Conservation (phyloP, 805 yeast species). For the Pichia kluyveri region DNA sequence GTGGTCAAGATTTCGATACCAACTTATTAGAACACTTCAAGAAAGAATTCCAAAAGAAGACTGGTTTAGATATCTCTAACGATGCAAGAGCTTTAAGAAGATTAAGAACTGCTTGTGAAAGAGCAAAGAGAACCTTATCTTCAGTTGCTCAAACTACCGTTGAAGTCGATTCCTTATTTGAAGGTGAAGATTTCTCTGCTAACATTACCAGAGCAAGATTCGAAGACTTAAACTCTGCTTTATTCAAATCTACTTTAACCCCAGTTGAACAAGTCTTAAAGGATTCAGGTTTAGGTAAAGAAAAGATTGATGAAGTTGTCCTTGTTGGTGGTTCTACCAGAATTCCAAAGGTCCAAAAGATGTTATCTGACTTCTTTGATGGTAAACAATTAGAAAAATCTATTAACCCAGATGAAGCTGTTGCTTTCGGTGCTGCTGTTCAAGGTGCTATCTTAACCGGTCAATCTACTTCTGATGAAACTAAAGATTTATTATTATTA, state of each 20-base stretch:
- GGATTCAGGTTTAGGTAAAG: slow-evolving; percentile 81
- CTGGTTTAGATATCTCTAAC: slow-evolving; percentile 79
- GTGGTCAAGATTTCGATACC: slow-evolving; percentile 99
- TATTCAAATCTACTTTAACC: slow-evolving; percentile 87
- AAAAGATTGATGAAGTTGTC: slow-evolving; percentile 87
- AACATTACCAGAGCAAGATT: slow-evolving; percentile 96
- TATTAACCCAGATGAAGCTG: slow-evolving; percentile 99
- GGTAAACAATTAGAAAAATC: slow-evolving; percentile 96
- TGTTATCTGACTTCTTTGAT: slow-evolving; percentile 89
- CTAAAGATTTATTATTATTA: slow-evolving; percentile 89
- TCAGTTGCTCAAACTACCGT: slow-evolving; percentile 93
- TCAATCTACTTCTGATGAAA: slow-evolving; percentile 79
- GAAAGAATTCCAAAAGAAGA: slow-evolving; percentile 86
- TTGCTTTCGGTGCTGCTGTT: slow-evolving; percentile 99
- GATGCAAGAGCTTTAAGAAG: slow-evolving; percentile 97
- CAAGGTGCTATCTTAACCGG: slow-evolving; percentile 98
- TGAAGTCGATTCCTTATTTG: slow-evolving; percentile 91
- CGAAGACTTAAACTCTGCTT: slow-evolving; percentile 88
- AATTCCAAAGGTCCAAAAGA: slow-evolving; percentile 96
- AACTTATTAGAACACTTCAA: slow-evolving; percentile 89
- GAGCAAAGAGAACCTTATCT: slow-evolving; percentile 97
- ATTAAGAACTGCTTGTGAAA: slow-evolving; percentile 97
- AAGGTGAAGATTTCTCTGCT: slow-evolving; percentile 92
- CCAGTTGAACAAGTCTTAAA: slow-evolving; percentile 94
- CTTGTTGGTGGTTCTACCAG: slow-evolving; percentile 98